Percentiles rank a stretch among this genome's conserved stretches.
Evolutionary conservation across 768 basidiomycete genomes (phyloP).

Genomic region (Russula brevipes): DNA sequence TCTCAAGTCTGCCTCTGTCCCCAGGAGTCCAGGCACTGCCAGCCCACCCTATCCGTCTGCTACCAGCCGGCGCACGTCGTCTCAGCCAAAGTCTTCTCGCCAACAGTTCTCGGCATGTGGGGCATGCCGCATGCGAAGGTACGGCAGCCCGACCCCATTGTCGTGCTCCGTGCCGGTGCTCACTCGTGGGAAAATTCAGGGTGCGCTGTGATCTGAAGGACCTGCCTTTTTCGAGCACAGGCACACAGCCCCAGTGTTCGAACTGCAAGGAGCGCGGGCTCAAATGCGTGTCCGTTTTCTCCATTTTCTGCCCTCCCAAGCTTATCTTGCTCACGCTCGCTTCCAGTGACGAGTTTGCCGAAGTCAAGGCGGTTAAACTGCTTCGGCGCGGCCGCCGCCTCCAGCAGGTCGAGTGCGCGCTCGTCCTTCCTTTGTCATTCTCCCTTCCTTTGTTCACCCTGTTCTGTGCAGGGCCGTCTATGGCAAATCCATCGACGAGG

Average conservation of each 20-base stretch:
- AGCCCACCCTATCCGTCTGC: slow-evolving; percentile 35
- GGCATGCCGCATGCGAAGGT: slow-evolving; percentile 88
- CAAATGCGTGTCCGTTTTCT: slow-evolving; percentile 82
- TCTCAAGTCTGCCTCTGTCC: slow-evolving; percentile 28
- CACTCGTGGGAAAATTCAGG: slow-evolving; percentile 36
- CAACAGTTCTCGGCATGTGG: slow-evolving; percentile 93
- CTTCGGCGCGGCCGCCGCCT: slow-evolving; percentile 72
- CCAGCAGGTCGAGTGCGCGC: slow-evolving; percentile 76
- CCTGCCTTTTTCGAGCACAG: slow-evolving; percentile 46
- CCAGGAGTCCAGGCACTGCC: slow-evolving; percentile 28
- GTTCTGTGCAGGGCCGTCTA: slow-evolving; percentile 58
- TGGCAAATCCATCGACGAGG: slow-evolving; percentile 55
- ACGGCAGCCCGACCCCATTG: neutral
- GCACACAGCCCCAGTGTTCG: slow-evolving; percentile 56
- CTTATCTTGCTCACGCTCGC: slow-evolving; percentile 10
- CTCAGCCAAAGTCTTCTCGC: slow-evolving; percentile 66
- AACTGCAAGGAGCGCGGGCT: slow-evolving; percentile 87
- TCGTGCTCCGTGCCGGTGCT: neutral
- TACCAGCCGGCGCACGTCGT: slow-evolving; percentile 29
- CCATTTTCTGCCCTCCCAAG: neutral
- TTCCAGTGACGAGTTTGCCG: slow-evolving; percentile 82
- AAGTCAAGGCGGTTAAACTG: slow-evolving; percentile 85
- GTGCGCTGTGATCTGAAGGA: slow-evolving; percentile 95
- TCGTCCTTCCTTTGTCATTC: slow-evolving; percentile 14
- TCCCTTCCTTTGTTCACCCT: slow-evolving; percentile 7